phyloP scores from a whole-genome alignment of 1,284 basidiomycete species.

The Marasmius oreades region DNA sequence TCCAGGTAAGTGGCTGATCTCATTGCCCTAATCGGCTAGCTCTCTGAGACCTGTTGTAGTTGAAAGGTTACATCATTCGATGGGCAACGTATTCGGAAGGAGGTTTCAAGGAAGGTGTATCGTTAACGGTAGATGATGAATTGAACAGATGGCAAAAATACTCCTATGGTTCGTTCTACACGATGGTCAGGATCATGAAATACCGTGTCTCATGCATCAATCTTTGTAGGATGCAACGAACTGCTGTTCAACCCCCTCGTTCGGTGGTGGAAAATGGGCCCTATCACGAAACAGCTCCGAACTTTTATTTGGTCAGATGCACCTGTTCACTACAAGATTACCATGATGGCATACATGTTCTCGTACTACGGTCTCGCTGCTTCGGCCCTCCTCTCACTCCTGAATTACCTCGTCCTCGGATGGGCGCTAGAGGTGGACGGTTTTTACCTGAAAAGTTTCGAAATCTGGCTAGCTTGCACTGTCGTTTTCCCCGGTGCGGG shows the following conservation, averaged over 20 bases:
- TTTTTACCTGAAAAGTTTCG: slow-evolving; percentile 69
- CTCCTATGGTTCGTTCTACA: slow-evolving; percentile 59
- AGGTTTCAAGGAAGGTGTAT: slow-evolving; percentile 86
- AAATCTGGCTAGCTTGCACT: slow-evolving; percentile 74
- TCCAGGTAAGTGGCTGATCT: slow-evolving; percentile 61
- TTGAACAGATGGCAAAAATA: slow-evolving; percentile 87
- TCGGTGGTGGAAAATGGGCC: slow-evolving; percentile 70
- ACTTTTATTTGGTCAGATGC: slow-evolving; percentile 76
- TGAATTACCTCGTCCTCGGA: slow-evolving; percentile 75
- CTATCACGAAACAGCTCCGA: slow-evolving; percentile 74
- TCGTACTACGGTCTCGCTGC: slow-evolving; percentile 63
- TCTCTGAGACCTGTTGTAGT: background rate
- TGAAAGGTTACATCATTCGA: slow-evolving; percentile 34
- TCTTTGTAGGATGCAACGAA: slow-evolving; percentile 54
- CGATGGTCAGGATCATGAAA: slow-evolving; percentile 16
- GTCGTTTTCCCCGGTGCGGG: slow-evolving; percentile 75
- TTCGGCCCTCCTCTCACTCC: slow-evolving; percentile 56
- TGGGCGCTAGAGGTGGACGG: slow-evolving; percentile 63
- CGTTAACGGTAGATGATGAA: slow-evolving; percentile 76
- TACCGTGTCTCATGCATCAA: background rate
- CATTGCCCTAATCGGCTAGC: slow-evolving; percentile 31
- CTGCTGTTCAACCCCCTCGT: slow-evolving; percentile 76
- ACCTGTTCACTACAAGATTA: slow-evolving; percentile 81
- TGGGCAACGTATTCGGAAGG: slow-evolving; percentile 83
- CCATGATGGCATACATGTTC: slow-evolving; percentile 60